These are phyloP conservation scores for Colletotrichum kahawae DNA, from an alignment of 2,329 filamentous ascomycete genomes.

Conservation along the genomic window DNA sequence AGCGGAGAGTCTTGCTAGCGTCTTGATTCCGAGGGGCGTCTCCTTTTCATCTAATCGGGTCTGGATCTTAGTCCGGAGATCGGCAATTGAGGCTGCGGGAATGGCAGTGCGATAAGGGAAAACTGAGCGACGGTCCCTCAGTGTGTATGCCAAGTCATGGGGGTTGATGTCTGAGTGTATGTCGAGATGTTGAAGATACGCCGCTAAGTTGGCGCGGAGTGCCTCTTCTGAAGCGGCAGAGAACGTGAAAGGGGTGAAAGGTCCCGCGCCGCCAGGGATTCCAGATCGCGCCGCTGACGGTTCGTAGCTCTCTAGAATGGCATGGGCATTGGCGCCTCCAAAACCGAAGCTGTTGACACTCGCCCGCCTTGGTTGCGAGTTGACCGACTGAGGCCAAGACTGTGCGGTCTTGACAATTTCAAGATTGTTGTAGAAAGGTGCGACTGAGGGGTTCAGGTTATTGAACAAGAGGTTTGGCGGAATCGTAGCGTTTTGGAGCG, in stretches of 20 bases:
- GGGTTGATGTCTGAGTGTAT: neutral
- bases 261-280: no score
- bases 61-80: neutral
- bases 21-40: neutral
- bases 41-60: constrained; percentile 2
- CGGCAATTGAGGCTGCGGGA: neutral
- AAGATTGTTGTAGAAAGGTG: constrained; percentile 27
- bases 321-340: constrained; percentile 50
- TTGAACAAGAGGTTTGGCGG: constrained; percentile 36
- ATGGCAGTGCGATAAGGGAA: neutral
- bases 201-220: constrained; percentile 13
- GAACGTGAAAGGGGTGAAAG: neutral
- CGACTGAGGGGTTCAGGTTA: constrained; percentile 29
- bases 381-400: constrained; percentile 22
- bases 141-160: neutral
- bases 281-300: neutral
- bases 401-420: constrained; percentile 4
- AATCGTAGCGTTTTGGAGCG: constrained; percentile 23
- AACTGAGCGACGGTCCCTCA: neutral
- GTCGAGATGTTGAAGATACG: constrained; percentile 22
- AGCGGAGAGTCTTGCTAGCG: constrained; percentile 19
- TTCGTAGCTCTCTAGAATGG: constrained; percentile 32
- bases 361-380: neutral
- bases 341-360: constrained; percentile 45
- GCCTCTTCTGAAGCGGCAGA: constrained; percentile 26